Evolutionary conservation across 441 rosid species (phyloP).

Genomic region (Erysimum pusillum): DNA sequence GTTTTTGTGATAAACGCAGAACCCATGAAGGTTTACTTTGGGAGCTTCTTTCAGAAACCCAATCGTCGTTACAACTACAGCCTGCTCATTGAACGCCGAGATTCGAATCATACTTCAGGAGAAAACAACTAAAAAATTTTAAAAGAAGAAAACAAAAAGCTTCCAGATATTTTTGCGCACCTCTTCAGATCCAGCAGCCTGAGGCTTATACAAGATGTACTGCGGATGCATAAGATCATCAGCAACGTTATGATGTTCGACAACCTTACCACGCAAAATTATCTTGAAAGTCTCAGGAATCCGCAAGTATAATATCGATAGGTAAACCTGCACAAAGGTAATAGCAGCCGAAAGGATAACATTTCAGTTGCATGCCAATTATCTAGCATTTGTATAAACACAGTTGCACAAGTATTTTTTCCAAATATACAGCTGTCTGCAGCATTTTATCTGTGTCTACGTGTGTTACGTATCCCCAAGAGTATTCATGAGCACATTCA

Average conservation of each 20-base stretch:
- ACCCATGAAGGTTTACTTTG: constrained; percentile 71
- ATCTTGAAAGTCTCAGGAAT: constrained; percentile 78
- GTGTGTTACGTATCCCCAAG: constrained; percentile 14
- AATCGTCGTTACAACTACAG: constrained; percentile 79
- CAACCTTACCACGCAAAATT: constrained; percentile 74
- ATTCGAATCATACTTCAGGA: constrained; percentile 9
- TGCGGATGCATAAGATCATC: constrained; percentile 82
- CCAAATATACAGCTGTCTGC: constrained; percentile 5
- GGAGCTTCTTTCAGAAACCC: constrained; percentile 98
- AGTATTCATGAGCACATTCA: constrained; percentile 26
- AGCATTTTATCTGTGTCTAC: constrained; percentile 21
- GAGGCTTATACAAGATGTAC: constrained; percentile 89
- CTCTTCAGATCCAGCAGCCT: constrained; percentile 68
- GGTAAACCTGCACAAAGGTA: constrained; percentile 66
- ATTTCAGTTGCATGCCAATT: constrained; percentile 27
- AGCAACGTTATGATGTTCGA: constrained; percentile 87
- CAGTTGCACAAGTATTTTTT: constrained; percentile 16
- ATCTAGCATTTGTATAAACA: neutral
- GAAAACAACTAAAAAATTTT: constrained; percentile 18
- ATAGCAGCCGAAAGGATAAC: constrained; percentile 35
- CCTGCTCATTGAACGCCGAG: constrained; percentile 60
- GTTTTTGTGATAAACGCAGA: constrained; percentile 92
- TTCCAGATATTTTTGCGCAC: constrained; percentile 47
- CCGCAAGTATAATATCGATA: constrained; percentile 88
- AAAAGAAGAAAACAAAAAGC: constrained; percentile 29